These are phyloP conservation scores for Cudoniella acicularis DNA, from an alignment of 495 filamentous ascomycete species.

Conservation along the genomic window DNA sequence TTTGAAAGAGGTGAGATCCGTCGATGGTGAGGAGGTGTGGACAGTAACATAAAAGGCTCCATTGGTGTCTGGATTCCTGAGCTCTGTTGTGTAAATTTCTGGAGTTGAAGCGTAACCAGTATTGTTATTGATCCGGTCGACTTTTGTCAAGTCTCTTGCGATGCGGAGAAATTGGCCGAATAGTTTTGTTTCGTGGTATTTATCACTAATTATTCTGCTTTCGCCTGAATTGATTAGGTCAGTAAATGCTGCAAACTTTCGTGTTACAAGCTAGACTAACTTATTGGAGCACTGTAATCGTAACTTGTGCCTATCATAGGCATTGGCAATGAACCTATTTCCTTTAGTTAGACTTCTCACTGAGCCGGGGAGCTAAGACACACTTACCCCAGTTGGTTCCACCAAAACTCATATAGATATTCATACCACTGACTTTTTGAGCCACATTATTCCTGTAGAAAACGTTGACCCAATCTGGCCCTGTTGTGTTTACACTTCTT, in stretches of 20 bases:
- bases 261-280: not conserved
- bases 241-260: too few species aligned
- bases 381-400: conserved; percentile 53
- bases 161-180: conserved; percentile 52
- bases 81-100: conserved; percentile 42
- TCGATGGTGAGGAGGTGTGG: conserved; percentile 44
- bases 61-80: conserved; percentile 53
- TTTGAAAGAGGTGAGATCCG: conserved; percentile 46
- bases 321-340: conserved; percentile 10
- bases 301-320: conserved; percentile 49
- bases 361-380: conserved; percentile 22
- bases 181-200: conserved; percentile 60
- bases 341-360: not conserved
- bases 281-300: conserved; percentile 54
- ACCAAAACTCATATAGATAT: conserved; percentile 52
- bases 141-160: conserved; percentile 48
- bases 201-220: conserved; percentile 51
- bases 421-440: conserved; percentile 40
- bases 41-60: conserved; percentile 54
- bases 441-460: conserved; percentile 55
- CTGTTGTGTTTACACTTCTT: conserved; percentile 30
- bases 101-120: conserved; percentile 42
- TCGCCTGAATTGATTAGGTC: conserved; percentile 39
- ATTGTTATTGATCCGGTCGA: conserved; percentile 38
- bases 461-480: conserved; percentile 52